Evolutionary conservation across 2,329 filamentous ascomycete species (phyloP).

Genomic region (Cryphonectria japonica): DNA sequence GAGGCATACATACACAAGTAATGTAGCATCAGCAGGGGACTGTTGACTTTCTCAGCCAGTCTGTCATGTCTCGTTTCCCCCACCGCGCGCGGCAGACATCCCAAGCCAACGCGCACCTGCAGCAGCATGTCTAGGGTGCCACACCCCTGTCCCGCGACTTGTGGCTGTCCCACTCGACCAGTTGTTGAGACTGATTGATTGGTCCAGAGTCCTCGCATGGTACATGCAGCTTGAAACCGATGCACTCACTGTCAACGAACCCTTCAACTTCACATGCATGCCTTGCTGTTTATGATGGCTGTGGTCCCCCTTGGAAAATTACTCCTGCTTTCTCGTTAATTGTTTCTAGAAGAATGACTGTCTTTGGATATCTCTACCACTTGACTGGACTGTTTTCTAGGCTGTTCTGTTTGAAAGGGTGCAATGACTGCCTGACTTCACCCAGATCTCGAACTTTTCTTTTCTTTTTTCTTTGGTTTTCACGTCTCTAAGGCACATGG

Average conservation of each 20-base stretch:
- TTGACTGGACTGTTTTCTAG: neutral
- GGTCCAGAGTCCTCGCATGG: constrained; percentile 14
- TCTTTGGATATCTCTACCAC: neutral
- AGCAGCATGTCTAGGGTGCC: neutral
- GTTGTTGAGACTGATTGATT: constrained; percentile 21
- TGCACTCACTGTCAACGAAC: neutral
- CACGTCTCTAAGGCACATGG: neutral
- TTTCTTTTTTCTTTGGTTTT: neutral
- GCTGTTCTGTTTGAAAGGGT: neutral
- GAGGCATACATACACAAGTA: neutral
- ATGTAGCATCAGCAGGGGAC: neutral
- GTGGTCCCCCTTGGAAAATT: neutral
- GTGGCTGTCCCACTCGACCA: constrained; percentile 1
- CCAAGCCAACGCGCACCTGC: constrained; percentile 9
- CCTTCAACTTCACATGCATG: constrained; percentile 21
- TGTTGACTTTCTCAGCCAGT: constrained; percentile 16
- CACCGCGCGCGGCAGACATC: neutral
- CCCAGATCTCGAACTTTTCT: neutral
- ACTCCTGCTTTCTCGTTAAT: neutral
- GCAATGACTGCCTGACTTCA: neutral
- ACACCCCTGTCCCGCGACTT: neutral
- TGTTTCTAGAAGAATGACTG: neutral
- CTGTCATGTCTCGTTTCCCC: neutral
- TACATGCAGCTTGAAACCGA: neutral
- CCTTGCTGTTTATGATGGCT: neutral